phyloP scores from a whole-genome alignment of 768 basidiomycete species.

The Tylopilus subfusipes region DNA sequence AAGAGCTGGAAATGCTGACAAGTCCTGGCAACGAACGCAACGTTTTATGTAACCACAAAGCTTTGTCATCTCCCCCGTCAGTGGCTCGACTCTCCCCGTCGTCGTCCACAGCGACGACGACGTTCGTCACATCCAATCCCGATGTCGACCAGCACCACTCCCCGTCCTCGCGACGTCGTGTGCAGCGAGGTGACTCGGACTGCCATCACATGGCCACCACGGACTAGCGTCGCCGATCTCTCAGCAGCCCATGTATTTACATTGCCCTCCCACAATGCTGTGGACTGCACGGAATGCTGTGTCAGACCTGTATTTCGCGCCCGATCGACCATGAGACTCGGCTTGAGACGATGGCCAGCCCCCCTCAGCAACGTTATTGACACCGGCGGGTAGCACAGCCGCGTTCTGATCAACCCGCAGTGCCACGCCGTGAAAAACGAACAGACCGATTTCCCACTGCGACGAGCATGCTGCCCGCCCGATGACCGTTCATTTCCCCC shows the following conservation, averaged over 20 bases:
- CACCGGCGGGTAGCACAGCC: conserved; percentile 4
- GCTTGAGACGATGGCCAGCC: too few relatives aligned
- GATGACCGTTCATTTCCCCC: conserved; percentile 1
- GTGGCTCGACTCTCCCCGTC: too few relatives aligned
- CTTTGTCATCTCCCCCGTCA: conserved; percentile 29
- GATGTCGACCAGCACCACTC: too few relatives aligned
- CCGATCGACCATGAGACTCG: too few relatives aligned
- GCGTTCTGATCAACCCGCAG: conserved; percentile 7
- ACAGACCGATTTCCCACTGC: not conserved
- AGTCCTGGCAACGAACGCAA: conserved; percentile 25
- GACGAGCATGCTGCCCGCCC: conserved; percentile 6
- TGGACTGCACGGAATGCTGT: not conserved
- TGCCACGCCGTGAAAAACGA: conserved; percentile 7
- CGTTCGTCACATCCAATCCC: too few relatives aligned
- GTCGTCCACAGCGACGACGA: too few relatives aligned
- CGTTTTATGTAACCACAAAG: conserved; percentile 35
- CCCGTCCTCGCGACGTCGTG: too few relatives aligned
- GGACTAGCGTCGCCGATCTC: too few relatives aligned
- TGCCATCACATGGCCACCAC: too few relatives aligned
- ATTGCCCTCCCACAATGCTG: too few relatives aligned
- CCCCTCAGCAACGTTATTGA: too few relatives aligned
- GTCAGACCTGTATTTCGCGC: not conserved
- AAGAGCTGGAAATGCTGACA: conserved; percentile 34
- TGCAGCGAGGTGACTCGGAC: too few relatives aligned
- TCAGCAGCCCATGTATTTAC: not conserved